phyloP scores from a whole-genome alignment of 805 yeast species.

The Naumovozyma baii region DNA sequence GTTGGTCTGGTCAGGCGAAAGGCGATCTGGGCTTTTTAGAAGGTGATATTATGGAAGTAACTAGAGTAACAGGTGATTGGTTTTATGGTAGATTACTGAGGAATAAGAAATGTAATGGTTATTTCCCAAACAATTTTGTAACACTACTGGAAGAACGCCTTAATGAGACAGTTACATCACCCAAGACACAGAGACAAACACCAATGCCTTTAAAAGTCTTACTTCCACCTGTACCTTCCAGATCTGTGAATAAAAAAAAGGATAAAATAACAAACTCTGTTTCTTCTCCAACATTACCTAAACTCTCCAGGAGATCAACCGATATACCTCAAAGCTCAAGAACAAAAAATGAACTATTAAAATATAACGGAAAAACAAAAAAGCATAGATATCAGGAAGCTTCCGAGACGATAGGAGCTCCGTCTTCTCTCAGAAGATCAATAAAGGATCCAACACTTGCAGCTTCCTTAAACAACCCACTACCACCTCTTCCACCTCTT shows the following conservation, averaged over 20 bases:
- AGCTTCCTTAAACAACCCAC: conserved; percentile 4
- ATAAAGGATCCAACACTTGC: background rate
- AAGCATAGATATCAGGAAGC: background rate
- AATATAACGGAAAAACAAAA: no score
- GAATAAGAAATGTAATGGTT: conserved; percentile 66
- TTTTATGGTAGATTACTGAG: conserved; percentile 78
- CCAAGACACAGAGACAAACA: background rate
- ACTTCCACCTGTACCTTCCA: background rate
- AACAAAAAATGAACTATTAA: background rate
- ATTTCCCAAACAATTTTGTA: conserved; percentile 83
- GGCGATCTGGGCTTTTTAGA: conserved; percentile 90
- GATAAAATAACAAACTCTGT: background rate
- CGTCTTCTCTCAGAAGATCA: background rate
- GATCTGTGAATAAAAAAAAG: background rate
- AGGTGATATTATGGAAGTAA: conserved; percentile 84
- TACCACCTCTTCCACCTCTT: conserved; percentile 25
- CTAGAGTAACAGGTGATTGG: conserved; percentile 82
- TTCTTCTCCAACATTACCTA: conserved; percentile 9
- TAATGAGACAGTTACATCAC: conserved; percentile 3
- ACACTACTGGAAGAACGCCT: conserved; percentile 38
- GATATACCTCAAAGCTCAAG: background rate
- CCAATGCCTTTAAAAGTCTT: background rate
- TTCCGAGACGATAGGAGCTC: background rate
- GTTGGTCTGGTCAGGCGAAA: conserved; percentile 89
- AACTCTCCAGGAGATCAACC: conserved; percentile 3